Evolutionary conservation across 441 rosid species (phyloP), one percentile per base, ranked within the genome.

Genomic region (Kokia cookei): DNA sequence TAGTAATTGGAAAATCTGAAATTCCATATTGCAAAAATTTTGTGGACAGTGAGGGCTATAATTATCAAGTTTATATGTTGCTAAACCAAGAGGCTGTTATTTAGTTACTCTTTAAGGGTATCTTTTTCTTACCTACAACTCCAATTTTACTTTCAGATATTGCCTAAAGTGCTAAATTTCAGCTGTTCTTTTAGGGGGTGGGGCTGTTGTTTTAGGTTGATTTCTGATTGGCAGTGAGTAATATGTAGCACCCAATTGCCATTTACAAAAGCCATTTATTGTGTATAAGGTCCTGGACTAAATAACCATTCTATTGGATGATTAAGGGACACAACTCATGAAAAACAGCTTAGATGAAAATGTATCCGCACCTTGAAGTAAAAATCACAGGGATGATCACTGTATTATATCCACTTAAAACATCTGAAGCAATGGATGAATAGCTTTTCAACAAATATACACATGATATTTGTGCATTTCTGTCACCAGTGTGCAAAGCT

Each of bases 371-470:
- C 99, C 99, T 96, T 82, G 97, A 91, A 71, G 93, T 75, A 82
- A 88, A 96, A 79, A 96, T 82, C 66, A 87, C 90, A 15, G 99
- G 99, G 82, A 92, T 64, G 73, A 87, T 83, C 69, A 81, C 88
- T 9, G 88, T 82, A 76, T 92, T 90, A 83, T 93, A 85, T 75
- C 96, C 87, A 51, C 91, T 88, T 75, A 89, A 71, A 74, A 92
- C 86, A 85, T 93, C 99, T 73, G 91, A 83, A 65, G 99, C 97
- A 72, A 78, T 69, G 32, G 97, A 91, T 60, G 87, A 85, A 85
- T 85, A 93, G 83, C 91, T 90, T 86, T 88, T 96, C 79, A 96
- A 77, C 74, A 96, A 88, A 79, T 91, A 79, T 37, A 94, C 97
- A 86, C 97, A 96, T 19, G 99, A 88, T 65, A 88, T 80, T 81